Base-by-base conservation (phyloP, 345 rosid species). In the Rhodamnia argentea region DNA sequence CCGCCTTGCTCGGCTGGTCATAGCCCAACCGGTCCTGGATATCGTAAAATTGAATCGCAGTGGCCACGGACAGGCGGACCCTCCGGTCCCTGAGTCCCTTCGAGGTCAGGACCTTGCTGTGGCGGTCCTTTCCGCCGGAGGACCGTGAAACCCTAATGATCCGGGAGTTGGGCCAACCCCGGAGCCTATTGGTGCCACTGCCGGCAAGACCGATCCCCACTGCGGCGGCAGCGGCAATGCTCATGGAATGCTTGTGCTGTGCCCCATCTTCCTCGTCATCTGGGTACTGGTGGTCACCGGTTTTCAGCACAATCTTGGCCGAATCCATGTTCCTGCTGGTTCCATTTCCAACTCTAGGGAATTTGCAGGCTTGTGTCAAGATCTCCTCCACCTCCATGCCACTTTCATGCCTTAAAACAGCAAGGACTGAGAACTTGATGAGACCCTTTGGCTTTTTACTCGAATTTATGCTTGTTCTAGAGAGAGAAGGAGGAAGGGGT, bases 1-100 rank as follows among this genome's bases (percentile, higher is more conserved):
- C 96, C 1, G 99, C 99, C 91, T 97, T 97, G 85, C 99, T 97
- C 0, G 99, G 99, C 89, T 96, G 99, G 89, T 97, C 99, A 82
- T 90, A 94, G 15, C 99, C 99, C 91, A 97, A 86, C 78, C 99
- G 93, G 76, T 97, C 99, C 89, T 97, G 99, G 2, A 97, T 90
- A 84, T 97, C 99, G 40, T 97, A 97, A 89, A 97, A 97, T 85
- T 97, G 98, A 62, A 97, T 93, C 20, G 99, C 99, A 0, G 99
- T 97, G 23, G 95, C 87, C 3, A 96, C 99, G 7, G 99, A 97
- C 85, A 97, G 90, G 87, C 99, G 89, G 51, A 97, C 99, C 85
- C 99, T 90, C 78, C 99, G 88, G 93, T 97, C 99, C 86, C 98
- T 90, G 42, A 93, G 89, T 23, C 99, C 99, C 87, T 95, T 96